These are phyloP conservation scores for Geotrichum carabidarum DNA, from an alignment of 1,139 yeast species.

Conservation along the genomic window DNA sequence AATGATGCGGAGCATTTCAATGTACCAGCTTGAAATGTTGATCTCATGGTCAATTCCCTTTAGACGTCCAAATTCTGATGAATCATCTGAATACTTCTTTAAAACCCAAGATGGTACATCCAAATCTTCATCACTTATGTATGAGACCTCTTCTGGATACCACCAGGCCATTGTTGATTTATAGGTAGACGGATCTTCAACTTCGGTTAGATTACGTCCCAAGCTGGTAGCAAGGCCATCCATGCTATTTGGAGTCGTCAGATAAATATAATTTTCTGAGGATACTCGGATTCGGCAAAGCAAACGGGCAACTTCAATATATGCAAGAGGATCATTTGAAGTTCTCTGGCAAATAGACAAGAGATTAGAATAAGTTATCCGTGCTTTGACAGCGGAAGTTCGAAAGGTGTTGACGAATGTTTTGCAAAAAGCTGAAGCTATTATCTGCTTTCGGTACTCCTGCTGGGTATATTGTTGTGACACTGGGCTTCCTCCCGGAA, in stretches of 20 bases:
- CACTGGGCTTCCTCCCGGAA: slow-evolving; percentile 6
- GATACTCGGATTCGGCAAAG: slow-evolving; percentile 55
- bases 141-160: slow-evolving; percentile 54
- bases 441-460: slow-evolving; percentile 12
- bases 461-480: not conserved
- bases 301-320: slow-evolving; percentile 50
- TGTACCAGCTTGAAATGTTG: slow-evolving; percentile 52
- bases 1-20: slow-evolving; percentile 47
- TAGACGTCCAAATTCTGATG: not conserved
- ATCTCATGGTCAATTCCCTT: slow-evolving; percentile 30
- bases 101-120: slow-evolving; percentile 33
- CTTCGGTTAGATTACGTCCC: slow-evolving; percentile 41
- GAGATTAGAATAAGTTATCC: slow-evolving; percentile 25
- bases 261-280: slow-evolving; percentile 43
- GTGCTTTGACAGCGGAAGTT: slow-evolving; percentile 20
- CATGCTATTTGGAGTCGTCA: slow-evolving; percentile 56
- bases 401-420: slow-evolving; percentile 27
- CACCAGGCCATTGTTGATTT: slow-evolving; percentile 44
- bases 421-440: slow-evolving; percentile 27
- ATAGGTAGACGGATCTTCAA: not conserved
- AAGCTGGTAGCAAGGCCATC: slow-evolving; percentile 61
- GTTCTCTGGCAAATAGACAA: slow-evolving; percentile 27
- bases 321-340: slow-evolving; percentile 30
- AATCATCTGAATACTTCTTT: slow-evolving; percentile 11
- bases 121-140: slow-evolving; percentile 43